Conservation (phyloP, 768 basidiomycete genomes). For the Leccinum olivaceopallidum region DNA sequence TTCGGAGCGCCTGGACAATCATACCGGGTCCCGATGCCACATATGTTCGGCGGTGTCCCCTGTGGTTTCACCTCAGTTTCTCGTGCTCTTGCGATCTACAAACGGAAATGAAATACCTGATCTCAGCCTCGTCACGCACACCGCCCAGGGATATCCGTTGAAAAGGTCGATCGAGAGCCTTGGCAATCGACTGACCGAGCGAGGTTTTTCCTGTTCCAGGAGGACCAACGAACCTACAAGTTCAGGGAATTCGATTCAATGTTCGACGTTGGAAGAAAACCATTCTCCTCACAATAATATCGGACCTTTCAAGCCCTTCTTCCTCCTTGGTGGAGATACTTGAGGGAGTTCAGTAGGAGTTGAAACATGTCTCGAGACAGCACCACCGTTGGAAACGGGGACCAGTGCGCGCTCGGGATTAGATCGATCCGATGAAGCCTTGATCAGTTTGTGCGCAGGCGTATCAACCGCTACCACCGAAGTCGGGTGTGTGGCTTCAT, state of each 20-base stretch:
- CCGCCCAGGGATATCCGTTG: constrained; percentile 92
- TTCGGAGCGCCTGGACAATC: constrained; percentile 84
- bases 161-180: constrained; percentile 81
- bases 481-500: constrained; percentile 13
- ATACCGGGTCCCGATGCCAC: constrained; percentile 86
- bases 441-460: constrained; percentile 21
- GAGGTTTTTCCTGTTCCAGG: constrained; percentile 93
- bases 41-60: constrained; percentile 80
- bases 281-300: constrained; percentile 55
- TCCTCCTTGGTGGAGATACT: constrained; percentile 11
- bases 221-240: constrained; percentile 78
- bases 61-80: constrained; percentile 12
- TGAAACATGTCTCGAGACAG: constrained; percentile 13
- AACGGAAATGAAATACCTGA: constrained; percentile 37
- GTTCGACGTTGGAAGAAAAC: neutral
- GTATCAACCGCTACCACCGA: constrained; percentile 2
- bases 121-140: constrained; percentile 89
- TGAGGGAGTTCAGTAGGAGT: constrained; percentile 8
- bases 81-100: constrained; percentile 7
- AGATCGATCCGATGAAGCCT: constrained; percentile 21
- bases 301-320: constrained; percentile 63
- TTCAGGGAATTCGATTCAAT: neutral
- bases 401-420: constrained; percentile 26
- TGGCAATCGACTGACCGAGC: constrained; percentile 85
- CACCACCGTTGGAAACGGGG: constrained; percentile 14